Conservation (phyloP, 306 rosid genomes). For the Sechiopsis laciniata region DNA sequence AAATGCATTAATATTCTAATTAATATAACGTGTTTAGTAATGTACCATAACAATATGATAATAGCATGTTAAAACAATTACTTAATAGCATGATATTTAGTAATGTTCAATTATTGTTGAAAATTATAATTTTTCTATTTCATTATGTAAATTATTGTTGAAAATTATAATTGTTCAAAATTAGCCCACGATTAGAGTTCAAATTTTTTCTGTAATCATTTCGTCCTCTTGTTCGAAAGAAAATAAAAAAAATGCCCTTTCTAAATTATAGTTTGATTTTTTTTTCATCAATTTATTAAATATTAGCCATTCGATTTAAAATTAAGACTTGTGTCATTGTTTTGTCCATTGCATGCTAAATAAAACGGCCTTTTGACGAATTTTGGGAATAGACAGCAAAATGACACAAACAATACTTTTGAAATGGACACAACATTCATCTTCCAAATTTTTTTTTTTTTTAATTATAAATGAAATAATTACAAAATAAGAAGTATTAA, state of each 20-base stretch:
- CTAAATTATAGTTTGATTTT: not conserved
- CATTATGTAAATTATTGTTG: not conserved
- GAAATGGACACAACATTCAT: not conserved
- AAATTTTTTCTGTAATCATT: not conserved
- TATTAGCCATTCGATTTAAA: not conserved
- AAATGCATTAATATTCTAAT: not conserved
- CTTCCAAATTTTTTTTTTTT: not conserved
- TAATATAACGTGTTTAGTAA: not conserved
- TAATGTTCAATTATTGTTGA: not conserved
- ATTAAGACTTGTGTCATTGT: not conserved
- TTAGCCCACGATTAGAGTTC: not conserved
- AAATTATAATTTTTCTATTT: not conserved
- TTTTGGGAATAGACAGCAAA: not conserved
- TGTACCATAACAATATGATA: not conserved
- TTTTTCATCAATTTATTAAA: no score
- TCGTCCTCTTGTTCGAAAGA: not conserved
- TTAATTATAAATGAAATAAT: not conserved
- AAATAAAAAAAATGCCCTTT: not conserved
- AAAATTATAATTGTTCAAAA: not conserved
- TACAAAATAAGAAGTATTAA: conserved; percentile 6
- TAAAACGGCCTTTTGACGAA: not conserved
- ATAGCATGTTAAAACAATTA: not conserved
- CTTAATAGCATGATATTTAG: not conserved
- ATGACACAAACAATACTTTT: not conserved
- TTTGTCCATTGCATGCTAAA: no score